These are phyloP conservation scores for Oidium heveae DNA, from an alignment of 2,329 filamentous ascomycete species.

Conservation along the genomic window DNA sequence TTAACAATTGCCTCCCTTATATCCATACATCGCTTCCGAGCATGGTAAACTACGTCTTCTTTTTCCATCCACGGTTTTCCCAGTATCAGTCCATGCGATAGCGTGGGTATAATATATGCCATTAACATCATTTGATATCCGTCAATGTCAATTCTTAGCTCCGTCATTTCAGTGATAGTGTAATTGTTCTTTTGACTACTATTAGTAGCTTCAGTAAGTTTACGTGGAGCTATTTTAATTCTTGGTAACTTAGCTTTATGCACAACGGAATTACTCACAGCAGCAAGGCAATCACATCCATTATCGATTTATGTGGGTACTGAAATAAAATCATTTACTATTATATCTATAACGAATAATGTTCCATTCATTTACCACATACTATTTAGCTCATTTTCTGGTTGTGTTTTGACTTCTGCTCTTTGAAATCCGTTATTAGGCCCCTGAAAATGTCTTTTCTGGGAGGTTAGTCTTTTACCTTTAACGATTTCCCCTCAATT, in stretches of 20 bases:
- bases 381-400: not conserved
- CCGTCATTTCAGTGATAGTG: no score
- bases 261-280: not conserved
- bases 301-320: not conserved
- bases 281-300: not conserved
- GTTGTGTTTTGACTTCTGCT: not conserved
- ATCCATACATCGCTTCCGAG: no score
- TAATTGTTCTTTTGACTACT: not conserved
- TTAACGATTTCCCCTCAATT: not conserved
- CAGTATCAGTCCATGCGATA: no score
- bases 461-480: not conserved
- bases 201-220: not conserved
- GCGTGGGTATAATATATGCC: no score
- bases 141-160: no score
- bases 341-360: not conserved
- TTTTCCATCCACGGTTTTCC: no score
- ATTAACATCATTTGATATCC: no score
- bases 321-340: not conserved
- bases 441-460: not conserved
- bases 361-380: not conserved
- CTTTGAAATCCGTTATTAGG: not conserved
- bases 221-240: not conserved
- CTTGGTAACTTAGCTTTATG: not conserved
- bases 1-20: no score
- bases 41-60: no score